phyloP scores from a whole-genome alignment of 768 basidiomycete species.

The Collybia sordida region DNA sequence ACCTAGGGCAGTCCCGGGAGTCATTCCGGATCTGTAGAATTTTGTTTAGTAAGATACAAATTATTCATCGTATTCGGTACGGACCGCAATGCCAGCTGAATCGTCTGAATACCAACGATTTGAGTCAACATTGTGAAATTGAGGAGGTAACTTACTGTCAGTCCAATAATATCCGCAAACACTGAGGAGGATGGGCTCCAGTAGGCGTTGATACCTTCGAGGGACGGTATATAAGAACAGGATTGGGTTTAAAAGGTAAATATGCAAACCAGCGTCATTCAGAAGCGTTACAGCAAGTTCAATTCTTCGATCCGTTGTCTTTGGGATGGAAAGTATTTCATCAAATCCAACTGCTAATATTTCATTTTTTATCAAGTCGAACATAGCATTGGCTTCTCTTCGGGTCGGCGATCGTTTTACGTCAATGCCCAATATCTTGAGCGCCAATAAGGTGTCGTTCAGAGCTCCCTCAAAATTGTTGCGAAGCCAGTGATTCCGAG shows the following conservation, averaged over 20 bases:
- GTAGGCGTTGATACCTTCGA: conserved; percentile 63
- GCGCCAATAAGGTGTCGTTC: conserved; percentile 55
- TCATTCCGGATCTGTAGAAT: conserved; percentile 57
- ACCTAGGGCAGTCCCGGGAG: conserved; percentile 65
- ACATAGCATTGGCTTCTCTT: conserved; percentile 60
- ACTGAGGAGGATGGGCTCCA: conserved; percentile 60
- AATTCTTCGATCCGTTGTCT: conserved; percentile 55
- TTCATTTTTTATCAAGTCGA: conserved; percentile 69
- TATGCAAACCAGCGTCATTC: conserved; percentile 60
- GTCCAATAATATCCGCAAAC: conserved; percentile 62
- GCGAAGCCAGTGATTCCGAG: conserved; percentile 63
- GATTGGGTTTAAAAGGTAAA: neutral
- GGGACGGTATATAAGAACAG: neutral
- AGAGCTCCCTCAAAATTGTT: conserved; percentile 57
- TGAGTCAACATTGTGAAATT: neutral
- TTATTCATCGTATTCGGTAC: conserved; percentile 13
- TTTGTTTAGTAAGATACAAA: neutral
- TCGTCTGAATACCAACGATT: conserved; percentile 41
- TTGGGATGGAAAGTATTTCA: conserved; percentile 60
- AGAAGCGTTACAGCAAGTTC: conserved; percentile 66
- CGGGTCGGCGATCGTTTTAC: conserved; percentile 52
- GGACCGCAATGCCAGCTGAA: conserved; percentile 63
- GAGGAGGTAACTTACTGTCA: conserved; percentile 47
- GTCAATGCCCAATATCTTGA: conserved; percentile 62
- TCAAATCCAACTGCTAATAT: conserved; percentile 71